A percentile compares a stretch with the other conserved stretches of the same genome.
Evolutionary conservation across 2,329 filamentous ascomycete genomes (phyloP).

Genomic region (Kalmusia sp.): DNA sequence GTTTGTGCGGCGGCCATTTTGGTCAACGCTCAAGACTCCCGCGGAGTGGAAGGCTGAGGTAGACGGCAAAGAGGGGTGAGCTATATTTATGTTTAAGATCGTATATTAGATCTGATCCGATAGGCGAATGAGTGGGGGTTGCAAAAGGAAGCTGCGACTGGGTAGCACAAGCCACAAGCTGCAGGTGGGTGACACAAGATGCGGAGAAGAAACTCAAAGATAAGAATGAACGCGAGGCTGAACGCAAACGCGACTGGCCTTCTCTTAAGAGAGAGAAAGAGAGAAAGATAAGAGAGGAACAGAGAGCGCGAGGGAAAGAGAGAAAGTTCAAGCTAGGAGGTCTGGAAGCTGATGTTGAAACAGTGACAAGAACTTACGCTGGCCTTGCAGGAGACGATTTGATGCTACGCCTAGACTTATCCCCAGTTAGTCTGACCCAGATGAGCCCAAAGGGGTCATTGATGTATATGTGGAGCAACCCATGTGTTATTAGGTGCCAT

Average conservation of each 20-base stretch:
- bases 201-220: neutral
- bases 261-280: neutral
- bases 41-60: no score
- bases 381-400: neutral
- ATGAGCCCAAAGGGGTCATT: neutral
- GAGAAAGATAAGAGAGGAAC: no score
- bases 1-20: constrained; percentile 39
- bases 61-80: no score
- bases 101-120: neutral
- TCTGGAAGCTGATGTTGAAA: neutral
- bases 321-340: neutral
- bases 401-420: neutral
- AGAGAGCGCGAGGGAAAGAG: no score
- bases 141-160: neutral
- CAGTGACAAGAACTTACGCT: neutral
- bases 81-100: neutral
- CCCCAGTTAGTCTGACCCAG: neutral
- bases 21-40: neutral
- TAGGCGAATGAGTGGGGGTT: neutral
- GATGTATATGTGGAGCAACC: neutral
- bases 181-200: neutral
- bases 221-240: neutral
- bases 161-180: no score
- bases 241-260: neutral
- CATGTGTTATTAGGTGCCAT: neutral